Conservation (phyloP, 768 basidiomycete genomes). For the Clitopilus passeckerianus region DNA sequence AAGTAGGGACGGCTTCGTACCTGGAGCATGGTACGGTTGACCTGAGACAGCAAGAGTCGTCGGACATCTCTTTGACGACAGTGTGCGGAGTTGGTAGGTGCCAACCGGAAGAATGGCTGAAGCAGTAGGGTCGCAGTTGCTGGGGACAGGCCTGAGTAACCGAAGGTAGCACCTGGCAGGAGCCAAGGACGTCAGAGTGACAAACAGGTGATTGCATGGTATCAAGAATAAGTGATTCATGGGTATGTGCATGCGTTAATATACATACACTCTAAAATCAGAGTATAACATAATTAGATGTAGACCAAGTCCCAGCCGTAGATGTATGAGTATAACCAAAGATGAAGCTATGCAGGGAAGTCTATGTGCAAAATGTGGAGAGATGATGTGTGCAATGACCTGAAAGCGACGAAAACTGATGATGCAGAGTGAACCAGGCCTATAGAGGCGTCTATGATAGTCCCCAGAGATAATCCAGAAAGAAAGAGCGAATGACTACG, state of each 20-base stretch:
- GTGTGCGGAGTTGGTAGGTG: background rate
- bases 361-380: conserved; percentile 19
- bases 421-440: conserved; percentile 9
- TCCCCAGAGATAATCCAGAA: conserved; percentile 10
- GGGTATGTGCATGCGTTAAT: background rate
- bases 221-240: background rate
- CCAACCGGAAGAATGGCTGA: background rate
- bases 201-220: background rate
- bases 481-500: conserved; percentile 8
- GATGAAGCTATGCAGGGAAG: conserved; percentile 11
- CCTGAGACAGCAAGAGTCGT: background rate
- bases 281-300: background rate
- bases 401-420: conserved; percentile 14
- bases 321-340: background rate
- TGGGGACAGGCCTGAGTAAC: too few relatives aligned
- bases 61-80: background rate
- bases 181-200: background rate
- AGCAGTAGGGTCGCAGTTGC: too few relatives aligned
- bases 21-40: background rate
- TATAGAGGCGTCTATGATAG: conserved; percentile 14
- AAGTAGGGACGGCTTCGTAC: background rate
- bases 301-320: background rate
- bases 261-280: conserved; percentile 1
- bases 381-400: conserved; percentile 3
- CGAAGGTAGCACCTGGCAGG: background rate